phyloP scores from a whole-genome alignment of 2,329 filamentous ascomycete species.

The Trichoderma koningii region DNA sequence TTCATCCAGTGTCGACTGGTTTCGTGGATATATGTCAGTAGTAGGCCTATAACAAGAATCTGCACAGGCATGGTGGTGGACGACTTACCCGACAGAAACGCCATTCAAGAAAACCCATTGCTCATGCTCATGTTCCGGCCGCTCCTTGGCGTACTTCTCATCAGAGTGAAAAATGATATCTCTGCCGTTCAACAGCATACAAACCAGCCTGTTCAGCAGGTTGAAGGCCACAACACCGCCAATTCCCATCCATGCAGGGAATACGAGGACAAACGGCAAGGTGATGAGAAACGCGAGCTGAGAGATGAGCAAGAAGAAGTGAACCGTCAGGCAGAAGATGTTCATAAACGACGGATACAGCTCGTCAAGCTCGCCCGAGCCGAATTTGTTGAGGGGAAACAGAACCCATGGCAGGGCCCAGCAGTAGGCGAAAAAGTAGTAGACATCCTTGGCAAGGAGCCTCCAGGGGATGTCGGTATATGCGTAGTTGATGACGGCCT shows the following conservation, averaged over 20 bases:
- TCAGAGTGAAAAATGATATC: constrained; percentile 54
- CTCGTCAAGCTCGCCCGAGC: constrained; percentile 62
- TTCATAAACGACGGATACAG: constrained; percentile 62
- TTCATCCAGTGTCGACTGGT: constrained; percentile 65
- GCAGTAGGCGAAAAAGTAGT: constrained; percentile 55
- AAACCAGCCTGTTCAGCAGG: constrained; percentile 54
- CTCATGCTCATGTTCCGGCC: constrained; percentile 60
- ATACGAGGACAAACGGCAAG: constrained; percentile 52
- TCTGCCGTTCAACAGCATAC: constrained; percentile 53
- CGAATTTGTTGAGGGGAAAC: constrained; percentile 56
- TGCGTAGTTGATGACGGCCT: constrained; percentile 60
- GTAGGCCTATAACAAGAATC: background rate
- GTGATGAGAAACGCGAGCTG: constrained; percentile 63
- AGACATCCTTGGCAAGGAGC: constrained; percentile 55
- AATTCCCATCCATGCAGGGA: constrained; percentile 53
- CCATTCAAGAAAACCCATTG: constrained; percentile 83
- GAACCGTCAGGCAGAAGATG: constrained; percentile 57
- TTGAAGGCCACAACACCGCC: constrained; percentile 48
- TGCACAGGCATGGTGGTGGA: background rate
- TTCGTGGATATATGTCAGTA: background rate
- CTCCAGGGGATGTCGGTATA: constrained; percentile 60
- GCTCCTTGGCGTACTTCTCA: constrained; percentile 52
- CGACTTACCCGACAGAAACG: constrained; percentile 60
- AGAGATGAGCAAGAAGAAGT: constrained; percentile 59
- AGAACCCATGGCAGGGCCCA: constrained; percentile 63